Conservation (phyloP, 1,284 basidiomycete genomes). For the Cryptococcus sp. region DNA sequence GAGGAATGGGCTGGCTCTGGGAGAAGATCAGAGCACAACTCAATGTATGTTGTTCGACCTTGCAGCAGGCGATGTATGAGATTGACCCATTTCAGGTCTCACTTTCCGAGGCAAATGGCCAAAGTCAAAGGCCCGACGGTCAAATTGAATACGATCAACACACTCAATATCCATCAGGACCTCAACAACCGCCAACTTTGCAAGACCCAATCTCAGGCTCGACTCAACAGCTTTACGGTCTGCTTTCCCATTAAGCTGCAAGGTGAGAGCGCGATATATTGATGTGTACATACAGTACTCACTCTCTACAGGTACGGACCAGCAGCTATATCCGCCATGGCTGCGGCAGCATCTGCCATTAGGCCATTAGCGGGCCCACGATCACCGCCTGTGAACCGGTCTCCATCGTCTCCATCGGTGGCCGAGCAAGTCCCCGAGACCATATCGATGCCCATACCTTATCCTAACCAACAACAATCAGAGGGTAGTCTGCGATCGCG, state of each 20-base stretch:
- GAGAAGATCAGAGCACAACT: constrained; percentile 31
- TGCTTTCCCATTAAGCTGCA: constrained; percentile 32
- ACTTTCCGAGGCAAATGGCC: neutral
- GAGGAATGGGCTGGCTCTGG: constrained; percentile 38
- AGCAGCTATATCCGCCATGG: constrained; percentile 34
- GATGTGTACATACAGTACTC: neutral
- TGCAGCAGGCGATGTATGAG: neutral
- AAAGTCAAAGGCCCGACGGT: neutral
- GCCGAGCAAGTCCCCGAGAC: constrained; percentile 17
- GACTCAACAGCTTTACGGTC: constrained; percentile 34
- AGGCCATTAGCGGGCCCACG: constrained; percentile 5
- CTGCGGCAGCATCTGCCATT: constrained; percentile 21
- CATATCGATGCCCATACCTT: constrained; percentile 32
- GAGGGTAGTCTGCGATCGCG: constrained; percentile 19
- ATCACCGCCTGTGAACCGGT: neutral
- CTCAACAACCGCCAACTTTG: constrained; percentile 38
- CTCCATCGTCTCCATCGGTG: neutral
- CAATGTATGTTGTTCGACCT: constrained; percentile 26
- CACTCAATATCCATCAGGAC: constrained; percentile 5
- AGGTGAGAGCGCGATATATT: constrained; percentile 22
- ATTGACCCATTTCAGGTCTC: neutral
- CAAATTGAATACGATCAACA: constrained; percentile 1
- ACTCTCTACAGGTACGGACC: constrained; percentile 34
- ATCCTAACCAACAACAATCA: constrained; percentile 14
- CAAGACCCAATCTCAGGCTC: constrained; percentile 43